These are phyloP conservation scores for Chlorencoelia australis DNA, from an alignment of 2,329 filamentous ascomycete species.

Conservation along the genomic window DNA sequence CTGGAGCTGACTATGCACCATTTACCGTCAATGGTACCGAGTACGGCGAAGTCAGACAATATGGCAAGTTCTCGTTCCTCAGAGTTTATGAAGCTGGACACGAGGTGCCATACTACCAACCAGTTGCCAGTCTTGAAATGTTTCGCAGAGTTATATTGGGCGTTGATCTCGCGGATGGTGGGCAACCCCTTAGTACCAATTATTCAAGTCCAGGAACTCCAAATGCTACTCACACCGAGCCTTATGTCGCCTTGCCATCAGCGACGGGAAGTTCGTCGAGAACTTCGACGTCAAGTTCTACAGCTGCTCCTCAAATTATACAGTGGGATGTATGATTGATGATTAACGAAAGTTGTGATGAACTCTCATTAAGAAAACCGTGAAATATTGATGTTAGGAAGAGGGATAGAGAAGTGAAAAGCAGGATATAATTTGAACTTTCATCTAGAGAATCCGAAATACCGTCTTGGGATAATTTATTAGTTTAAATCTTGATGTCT, in stretches of 20 bases:
- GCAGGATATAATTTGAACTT: too few species aligned
- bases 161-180: conserved; percentile 36
- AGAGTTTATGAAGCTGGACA: conserved; percentile 22
- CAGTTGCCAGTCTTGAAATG: conserved; percentile 20
- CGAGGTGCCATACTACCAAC: conserved; percentile 20
- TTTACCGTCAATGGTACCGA: conserved; percentile 43
- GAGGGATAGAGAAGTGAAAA: too few species aligned
- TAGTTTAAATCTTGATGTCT: too few species aligned
- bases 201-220: conserved; percentile 15
- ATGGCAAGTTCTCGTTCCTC: conserved; percentile 36
- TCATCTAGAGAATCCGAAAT: too few species aligned
- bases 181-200: conserved; percentile 9
- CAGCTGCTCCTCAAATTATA: conserved; percentile 2
- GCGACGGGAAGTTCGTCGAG: conserved; percentile 3
- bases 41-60: conserved; percentile 49
- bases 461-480: too few species aligned
- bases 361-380: too few species aligned
- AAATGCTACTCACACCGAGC: conserved; percentile 15
- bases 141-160: conserved; percentile 22
- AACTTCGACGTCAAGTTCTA: conserved; percentile 1
- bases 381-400: too few species aligned
- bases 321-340: too few species aligned
- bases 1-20: conserved; percentile 44
- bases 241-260: conserved; percentile 14
- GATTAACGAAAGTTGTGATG: too few species aligned